Base-by-base conservation (phyloP, 2,329 filamentous ascomycete genomes). In the Colletotrichum higginsianum region DNA sequence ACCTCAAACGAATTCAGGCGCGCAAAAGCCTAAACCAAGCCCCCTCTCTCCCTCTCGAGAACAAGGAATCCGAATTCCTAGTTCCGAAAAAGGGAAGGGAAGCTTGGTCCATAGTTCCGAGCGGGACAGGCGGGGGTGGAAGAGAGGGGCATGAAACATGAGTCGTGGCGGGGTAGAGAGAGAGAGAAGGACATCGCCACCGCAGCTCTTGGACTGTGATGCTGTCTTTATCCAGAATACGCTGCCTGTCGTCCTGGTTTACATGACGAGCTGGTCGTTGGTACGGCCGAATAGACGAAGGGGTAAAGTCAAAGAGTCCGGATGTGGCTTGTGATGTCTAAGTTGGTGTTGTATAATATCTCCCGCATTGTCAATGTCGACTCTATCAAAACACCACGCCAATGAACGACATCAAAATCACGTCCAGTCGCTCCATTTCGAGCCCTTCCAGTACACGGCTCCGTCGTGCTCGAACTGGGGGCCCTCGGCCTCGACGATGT, bases 401-500 rank as follows among this genome's bases (percentile, higher is more conserved):
- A 16, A 16, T n/a, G 21, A 3, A 16, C 2, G 2, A 6, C 30
- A 63, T 7, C 8, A 1, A 46, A 2, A 16, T 63, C 72, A 78
- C 7, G 74, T 74, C 78, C 78, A 79, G n/a, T 78, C 74, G 44
- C 75, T 75, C 78, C 78, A 79, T 4, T 64, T 72, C 6, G 73
- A 72, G 6, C 77, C 75, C 38, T 78, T 61, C 67, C 75, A 74
- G 58, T 77, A 78, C 4, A 76, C 73, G 16, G 73, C 46, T 0
- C 77, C 76, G 15, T 79, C 76, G 18, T 69, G 67, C 35, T 77
- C 76, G 63, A 79, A 82, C 75, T 86, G 84, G 8, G 87, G 85
- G 0, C 89, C 89, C 77, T 92, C 89, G 3, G 85, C 85, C 23
- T 85, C 84, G 1, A 86, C 49, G 30, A 91, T 81, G 74, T 91